Evolutionary conservation across 2,329 filamentous ascomycete genomes (phyloP).

Genomic region (Dothideomycetidae sp.): DNA sequence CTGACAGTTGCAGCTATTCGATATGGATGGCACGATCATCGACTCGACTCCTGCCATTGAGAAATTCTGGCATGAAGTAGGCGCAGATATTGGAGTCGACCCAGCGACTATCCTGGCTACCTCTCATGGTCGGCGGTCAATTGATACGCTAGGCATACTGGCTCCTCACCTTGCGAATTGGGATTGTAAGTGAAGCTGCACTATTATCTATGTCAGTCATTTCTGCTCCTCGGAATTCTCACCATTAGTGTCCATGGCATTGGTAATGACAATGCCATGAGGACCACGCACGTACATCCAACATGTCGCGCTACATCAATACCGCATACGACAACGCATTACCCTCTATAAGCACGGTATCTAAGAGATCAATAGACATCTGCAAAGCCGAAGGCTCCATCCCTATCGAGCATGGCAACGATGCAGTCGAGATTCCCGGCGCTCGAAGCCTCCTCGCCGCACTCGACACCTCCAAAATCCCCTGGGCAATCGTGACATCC

Average conservation of each 20-base stretch:
- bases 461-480: conserved; percentile 47
- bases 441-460: conserved; percentile 43
- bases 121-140: conserved; percentile 78
- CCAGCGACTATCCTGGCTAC: conserved; percentile 76
- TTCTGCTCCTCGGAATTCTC: conserved; percentile 1
- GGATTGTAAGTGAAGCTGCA: conserved; percentile 57
- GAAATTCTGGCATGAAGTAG: conserved; percentile 67
- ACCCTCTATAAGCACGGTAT: no score
- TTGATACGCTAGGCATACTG: conserved; percentile 69
- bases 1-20: conserved; percentile 39
- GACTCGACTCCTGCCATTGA: conserved; percentile 64
- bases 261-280: background rate
- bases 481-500: conserved; percentile 67
- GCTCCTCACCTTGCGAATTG: conserved; percentile 77
- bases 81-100: conserved; percentile 67
- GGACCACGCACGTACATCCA: no score
- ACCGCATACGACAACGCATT: no score
- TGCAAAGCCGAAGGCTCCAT: conserved; percentile 63
- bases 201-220: conserved; percentile 1
- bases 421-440: conserved; percentile 77
- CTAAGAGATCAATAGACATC: no score
- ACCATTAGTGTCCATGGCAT: background rate
- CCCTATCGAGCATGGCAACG: conserved; percentile 58
- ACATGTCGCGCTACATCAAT: no score
- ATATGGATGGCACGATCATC: conserved; percentile 75